Percentiles rank a stretch among this genome's conserved stretches.
phyloP scores from a whole-genome alignment of 1,284 basidiomycete species.

The Cystobasidium slooffiae region DNA sequence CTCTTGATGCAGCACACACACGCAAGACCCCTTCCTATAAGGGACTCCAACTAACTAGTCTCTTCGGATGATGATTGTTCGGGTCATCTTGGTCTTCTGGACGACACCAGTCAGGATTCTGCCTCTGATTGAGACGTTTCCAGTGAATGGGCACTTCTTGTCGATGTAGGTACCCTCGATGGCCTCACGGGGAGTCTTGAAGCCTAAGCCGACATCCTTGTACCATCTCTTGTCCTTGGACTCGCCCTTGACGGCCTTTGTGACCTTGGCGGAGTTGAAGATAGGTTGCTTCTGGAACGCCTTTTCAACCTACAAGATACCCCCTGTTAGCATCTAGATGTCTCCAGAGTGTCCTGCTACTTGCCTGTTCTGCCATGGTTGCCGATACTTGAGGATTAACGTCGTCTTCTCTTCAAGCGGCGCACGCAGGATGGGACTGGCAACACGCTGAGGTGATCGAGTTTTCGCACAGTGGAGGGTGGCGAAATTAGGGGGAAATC shows the following conservation, averaged over 20 bases:
- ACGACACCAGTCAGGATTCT: slow-evolving; percentile 98
- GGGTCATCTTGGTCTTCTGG: slow-evolving; percentile 99
- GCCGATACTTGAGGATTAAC: slow-evolving; percentile 1
- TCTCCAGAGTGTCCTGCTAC: background rate
- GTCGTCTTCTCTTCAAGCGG: slow-evolving; percentile 4
- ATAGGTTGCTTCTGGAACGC: slow-evolving; percentile 96
- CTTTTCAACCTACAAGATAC: slow-evolving; percentile 45
- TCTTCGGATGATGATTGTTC: slow-evolving; percentile 96
- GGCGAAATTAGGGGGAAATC: background rate
- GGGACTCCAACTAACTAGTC: slow-evolving; percentile 72
- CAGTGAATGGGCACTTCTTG: slow-evolving; percentile 79
- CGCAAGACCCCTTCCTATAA: background rate
- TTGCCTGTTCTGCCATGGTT: slow-evolving; percentile 35
- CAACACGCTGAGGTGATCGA: slow-evolving; percentile 8
- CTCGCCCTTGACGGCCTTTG: slow-evolving; percentile 84
- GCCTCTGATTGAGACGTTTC: slow-evolving; percentile 95
- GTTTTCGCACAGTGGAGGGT: background rate
- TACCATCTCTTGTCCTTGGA: slow-evolving; percentile 98
- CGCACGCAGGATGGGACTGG: background rate
- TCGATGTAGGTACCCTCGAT: slow-evolving; percentile 94
- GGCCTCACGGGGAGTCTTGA: slow-evolving; percentile 89
- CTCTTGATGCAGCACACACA: background rate
- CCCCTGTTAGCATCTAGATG: background rate
- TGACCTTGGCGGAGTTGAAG: slow-evolving; percentile 97
- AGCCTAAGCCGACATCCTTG: slow-evolving; percentile 95